Conservation (phyloP, 2,329 filamentous ascomycete genomes). For the Arthrobotrys iridis region DNA sequence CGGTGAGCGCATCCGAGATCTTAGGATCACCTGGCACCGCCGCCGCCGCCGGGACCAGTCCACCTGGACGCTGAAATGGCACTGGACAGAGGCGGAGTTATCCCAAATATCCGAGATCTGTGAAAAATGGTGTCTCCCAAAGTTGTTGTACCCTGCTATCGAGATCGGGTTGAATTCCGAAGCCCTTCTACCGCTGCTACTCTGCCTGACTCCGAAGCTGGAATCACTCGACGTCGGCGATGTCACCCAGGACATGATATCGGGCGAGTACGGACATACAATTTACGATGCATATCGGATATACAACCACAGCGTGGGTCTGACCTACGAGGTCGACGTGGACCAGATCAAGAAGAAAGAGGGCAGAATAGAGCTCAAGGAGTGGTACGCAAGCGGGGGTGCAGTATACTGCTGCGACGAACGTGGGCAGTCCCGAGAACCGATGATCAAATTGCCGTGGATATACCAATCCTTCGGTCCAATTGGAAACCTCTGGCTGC, state of each 20-base stretch:
- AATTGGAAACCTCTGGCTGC: neutral
- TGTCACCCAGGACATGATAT: neutral
- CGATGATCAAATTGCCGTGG: neutral
- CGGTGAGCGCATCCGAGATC: neutral
- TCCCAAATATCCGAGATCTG: neutral
- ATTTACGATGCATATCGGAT: neutral
- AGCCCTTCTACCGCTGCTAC: slow-evolving; percentile 16
- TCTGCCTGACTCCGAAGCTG: slow-evolving; percentile 3
- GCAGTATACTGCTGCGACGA: neutral
- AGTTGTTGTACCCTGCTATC: neutral
- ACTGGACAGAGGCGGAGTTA: slow-evolving; percentile 12
- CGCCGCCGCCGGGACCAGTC: neutral
- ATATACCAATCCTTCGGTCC: neutral
- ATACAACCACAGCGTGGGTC: slow-evolving; percentile 2
- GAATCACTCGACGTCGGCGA: slow-evolving; percentile 19
- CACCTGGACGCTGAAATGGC: neutral
- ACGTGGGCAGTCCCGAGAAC: neutral
- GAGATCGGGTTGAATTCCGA: slow-evolving; percentile 16
- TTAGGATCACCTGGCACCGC: slow-evolving; percentile 18
- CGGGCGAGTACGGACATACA: neutral
- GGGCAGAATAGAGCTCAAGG: neutral
- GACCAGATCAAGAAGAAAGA: too few species aligned
- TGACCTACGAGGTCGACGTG: neutral
- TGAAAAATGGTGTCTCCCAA: neutral
- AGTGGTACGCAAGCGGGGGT: neutral